Evolutionary conservation across 2,329 filamentous ascomycete species (phyloP).

Genomic region (Epichloe gansuensis): DNA sequence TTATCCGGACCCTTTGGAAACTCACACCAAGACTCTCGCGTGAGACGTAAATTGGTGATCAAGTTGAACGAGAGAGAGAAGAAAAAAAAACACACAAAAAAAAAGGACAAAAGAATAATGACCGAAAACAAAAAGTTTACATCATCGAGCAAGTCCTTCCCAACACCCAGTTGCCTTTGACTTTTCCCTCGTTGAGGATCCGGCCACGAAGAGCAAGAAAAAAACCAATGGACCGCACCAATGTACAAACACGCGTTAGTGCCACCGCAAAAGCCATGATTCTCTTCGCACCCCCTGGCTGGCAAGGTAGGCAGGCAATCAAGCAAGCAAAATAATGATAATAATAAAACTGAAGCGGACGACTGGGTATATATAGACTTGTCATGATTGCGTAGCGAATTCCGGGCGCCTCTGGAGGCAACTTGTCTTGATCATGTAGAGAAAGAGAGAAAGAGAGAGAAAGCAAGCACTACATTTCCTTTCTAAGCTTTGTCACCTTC

Average conservation of each 20-base stretch:
- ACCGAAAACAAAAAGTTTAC: not conserved
- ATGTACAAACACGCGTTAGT: not conserved
- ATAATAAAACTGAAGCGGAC: conserved; percentile 11
- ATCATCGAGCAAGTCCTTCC: not conserved
- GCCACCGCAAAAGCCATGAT: not conserved
- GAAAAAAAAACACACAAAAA: not conserved
- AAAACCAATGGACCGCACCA: not conserved
- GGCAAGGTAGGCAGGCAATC: conserved; percentile 3
- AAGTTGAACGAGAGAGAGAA: not conserved
- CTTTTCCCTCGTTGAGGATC: not conserved
- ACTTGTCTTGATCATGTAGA: not conserved
- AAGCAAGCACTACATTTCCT: no score
- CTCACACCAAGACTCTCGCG: not conserved
- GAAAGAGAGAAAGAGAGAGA: no score
- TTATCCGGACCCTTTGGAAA: not conserved
- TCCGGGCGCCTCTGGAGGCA: conserved; percentile 2
- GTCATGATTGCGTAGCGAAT: conserved; percentile 20
- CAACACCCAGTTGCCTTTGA: conserved; percentile 1
- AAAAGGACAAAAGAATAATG: not conserved
- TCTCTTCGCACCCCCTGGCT: conserved; percentile 3
- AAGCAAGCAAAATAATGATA: not conserved
- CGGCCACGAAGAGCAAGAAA: not conserved
- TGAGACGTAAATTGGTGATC: not conserved
- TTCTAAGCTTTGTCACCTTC: conserved; percentile 4
- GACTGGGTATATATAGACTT: conserved; percentile 19